Conservation (phyloP, 2,329 filamentous ascomycete genomes). For the Fusarium sp. region DNA sequence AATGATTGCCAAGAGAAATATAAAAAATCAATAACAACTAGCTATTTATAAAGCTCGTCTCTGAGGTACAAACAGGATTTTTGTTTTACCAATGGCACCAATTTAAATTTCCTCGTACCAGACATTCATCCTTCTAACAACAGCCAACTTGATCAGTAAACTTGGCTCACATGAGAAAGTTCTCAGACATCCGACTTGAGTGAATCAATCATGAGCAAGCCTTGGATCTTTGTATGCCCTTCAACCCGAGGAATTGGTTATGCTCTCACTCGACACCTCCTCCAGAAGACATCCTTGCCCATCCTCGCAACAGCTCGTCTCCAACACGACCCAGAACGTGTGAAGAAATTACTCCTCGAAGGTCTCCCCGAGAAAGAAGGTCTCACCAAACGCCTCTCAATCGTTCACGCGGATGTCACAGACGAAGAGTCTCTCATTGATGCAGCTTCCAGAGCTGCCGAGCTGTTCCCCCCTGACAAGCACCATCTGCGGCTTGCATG, state of each 20-base stretch:
- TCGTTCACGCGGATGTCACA: slow-evolving; percentile 59
- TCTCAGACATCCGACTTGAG: not conserved
- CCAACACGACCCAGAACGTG: slow-evolving; percentile 47
- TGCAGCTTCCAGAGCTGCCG: slow-evolving; percentile 63
- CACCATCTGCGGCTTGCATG: slow-evolving; percentile 77
- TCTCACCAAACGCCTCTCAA: slow-evolving; percentile 52
- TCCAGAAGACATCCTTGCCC: slow-evolving; percentile 60
- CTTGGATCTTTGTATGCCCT: slow-evolving; percentile 63
- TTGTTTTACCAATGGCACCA: not conserved
- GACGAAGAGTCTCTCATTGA: slow-evolving; percentile 73
- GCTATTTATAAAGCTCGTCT: not conserved
- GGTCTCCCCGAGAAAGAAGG: slow-evolving; percentile 42
- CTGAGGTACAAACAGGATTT: not conserved
- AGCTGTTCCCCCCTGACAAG: slow-evolving; percentile 62
- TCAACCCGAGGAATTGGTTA: slow-evolving; percentile 62
- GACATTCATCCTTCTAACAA: not conserved
- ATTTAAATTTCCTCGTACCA: not conserved
- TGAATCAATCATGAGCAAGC: slow-evolving; percentile 54
- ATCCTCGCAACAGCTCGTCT: slow-evolving; percentile 60
- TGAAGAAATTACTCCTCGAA: slow-evolving; percentile 52
- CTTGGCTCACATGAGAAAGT: not conserved
- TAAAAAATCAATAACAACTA: not conserved
- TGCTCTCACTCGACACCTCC: slow-evolving; percentile 61
- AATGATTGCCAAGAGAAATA: not conserved
- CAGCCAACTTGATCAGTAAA: not conserved